A percentile compares a stretch with the other conserved stretches of the same genome.
Conservation (phyloP, 495 filamentous ascomycete genomes). For the Trichoderma orchidacearum region DNA sequence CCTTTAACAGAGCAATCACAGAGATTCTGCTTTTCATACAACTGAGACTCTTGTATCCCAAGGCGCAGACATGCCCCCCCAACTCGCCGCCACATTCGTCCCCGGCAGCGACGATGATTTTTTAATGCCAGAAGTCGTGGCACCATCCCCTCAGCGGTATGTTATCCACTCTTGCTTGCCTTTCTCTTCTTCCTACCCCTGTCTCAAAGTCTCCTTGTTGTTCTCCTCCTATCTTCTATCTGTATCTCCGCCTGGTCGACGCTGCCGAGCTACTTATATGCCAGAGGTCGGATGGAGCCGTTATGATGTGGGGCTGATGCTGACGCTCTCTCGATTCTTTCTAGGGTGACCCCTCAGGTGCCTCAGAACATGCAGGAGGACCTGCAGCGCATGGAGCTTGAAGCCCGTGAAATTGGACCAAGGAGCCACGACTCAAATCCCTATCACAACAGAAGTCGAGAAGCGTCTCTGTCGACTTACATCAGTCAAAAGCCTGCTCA, state of each 20-base stretch:
- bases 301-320: not conserved
- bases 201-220: not conserved
- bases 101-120: constrained; percentile 85
- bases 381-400: constrained; percentile 75
- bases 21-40: too few species aligned
- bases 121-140: constrained; percentile 49
- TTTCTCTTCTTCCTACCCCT: not conserved
- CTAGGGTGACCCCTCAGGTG: constrained; percentile 45
- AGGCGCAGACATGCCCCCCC: constrained; percentile 8
- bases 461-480: constrained; percentile 16
- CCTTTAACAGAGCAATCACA: too few species aligned
- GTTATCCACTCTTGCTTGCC: constrained; percentile 12
- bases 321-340: constrained; percentile 1
- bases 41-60: not conserved
- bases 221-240: not conserved
- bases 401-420: constrained; percentile 43
- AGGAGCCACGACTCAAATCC: constrained; percentile 6
- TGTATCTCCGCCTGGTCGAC: constrained; percentile 1
- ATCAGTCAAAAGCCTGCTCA: constrained; percentile 17
- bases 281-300: not conserved
- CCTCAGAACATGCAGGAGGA: constrained; percentile 78
- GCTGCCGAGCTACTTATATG: not conserved
- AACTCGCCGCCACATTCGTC: constrained; percentile 75
- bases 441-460: constrained; percentile 8
- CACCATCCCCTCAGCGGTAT: constrained; percentile 81